Evolutionary conservation across 179 eudicot species (phyloP), one percentile per base, ranked within the genome.

Genomic region (Sideroxylon spinosum): DNA sequence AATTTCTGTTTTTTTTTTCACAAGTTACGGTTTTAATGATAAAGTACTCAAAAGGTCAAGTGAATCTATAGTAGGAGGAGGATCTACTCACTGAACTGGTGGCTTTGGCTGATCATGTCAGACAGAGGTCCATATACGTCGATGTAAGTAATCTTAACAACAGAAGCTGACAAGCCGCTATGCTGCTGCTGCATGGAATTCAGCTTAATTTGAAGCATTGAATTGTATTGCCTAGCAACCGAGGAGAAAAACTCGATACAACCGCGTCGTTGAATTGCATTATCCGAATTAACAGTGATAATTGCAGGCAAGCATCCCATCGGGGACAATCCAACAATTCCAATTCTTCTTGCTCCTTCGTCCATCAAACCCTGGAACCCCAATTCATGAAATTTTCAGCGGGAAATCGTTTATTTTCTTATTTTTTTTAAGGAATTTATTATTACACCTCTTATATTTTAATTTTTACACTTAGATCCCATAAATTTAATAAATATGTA

Each of bases 241-340:
- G 81, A 61, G 19, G 85, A 80, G 28, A 80, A 70, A 14, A 10
- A 63, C 9, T 84, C 87, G 29, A 86, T 37, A 48, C 91, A 88
- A 20, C 46, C 74, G 1, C 89, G 85, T 4, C 55, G 37, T 17
- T 0, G 44, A 13, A 81, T 16, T 6, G 74, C 26, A 23, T 57
- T 61, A 6, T 52, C 59, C 7, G 82, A 61, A 48, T 81, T 16
- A 6, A 86, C 4, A 0, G 92, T 86, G 76, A 93, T 86, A 57
- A 88, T 90, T 37, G 82, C 56, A 0, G 97, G 97, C 85, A 93
- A 77, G 75, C 97, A 93, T 2, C 96, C 97, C 75, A 91, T 85
- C 0, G 95, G 93, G 3, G 87, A 81, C 7, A 92, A 50, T 28
- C 93, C 92, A 17, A 74, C 82, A 2, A 91, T 9, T 1, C 85